phyloP scores from a whole-genome alignment of 495 filamentous ascomycete genomes.

The Penicillium steckii region DNA sequence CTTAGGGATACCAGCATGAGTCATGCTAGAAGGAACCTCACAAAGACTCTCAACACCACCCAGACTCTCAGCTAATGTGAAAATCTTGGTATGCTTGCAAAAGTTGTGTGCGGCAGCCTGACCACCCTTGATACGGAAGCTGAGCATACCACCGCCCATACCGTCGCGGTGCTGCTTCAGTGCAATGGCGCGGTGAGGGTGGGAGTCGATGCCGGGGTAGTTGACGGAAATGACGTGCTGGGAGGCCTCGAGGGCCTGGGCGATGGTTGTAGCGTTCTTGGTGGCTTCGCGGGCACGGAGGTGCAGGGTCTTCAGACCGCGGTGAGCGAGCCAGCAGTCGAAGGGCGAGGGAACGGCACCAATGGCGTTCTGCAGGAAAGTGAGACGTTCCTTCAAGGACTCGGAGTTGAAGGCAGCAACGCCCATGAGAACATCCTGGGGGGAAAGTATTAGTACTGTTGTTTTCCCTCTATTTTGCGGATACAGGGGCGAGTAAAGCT shows the following conservation, averaged over 20 bases:
- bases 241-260: slow-evolving; percentile 73
- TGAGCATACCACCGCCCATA: slow-evolving; percentile 96
- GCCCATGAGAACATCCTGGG: slow-evolving; percentile 96
- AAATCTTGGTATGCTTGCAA: slow-evolving; percentile 85
- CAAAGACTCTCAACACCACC: slow-evolving; percentile 91
- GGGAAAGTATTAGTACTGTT: slow-evolving; percentile 13
- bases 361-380: slow-evolving; percentile 96
- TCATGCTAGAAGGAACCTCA: slow-evolving; percentile 93
- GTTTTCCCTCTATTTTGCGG: neutral
- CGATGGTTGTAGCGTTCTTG: slow-evolving; percentile 76
- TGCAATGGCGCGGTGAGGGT: slow-evolving; percentile 82
- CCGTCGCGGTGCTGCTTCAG: slow-evolving; percentile 89
- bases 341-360: slow-evolving; percentile 93
- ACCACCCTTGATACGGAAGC: slow-evolving; percentile 93
- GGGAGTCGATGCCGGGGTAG: slow-evolving; percentile 87
- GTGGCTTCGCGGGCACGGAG: slow-evolving; percentile 83
- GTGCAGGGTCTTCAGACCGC: slow-evolving; percentile 95
- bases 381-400: slow-evolving; percentile 68
- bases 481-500: slow-evolving; percentile 16
- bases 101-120: slow-evolving; percentile 82
- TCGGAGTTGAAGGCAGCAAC: slow-evolving; percentile 92
- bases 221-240: slow-evolving; percentile 84
- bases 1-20: slow-evolving; percentile 89
- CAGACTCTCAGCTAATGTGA: slow-evolving; percentile 89
- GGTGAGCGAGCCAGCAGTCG: slow-evolving; percentile 98